phyloP scores from a whole-genome alignment of 2,329 filamentous ascomycete species.

The Hirsutella rhossiliensis region DNA sequence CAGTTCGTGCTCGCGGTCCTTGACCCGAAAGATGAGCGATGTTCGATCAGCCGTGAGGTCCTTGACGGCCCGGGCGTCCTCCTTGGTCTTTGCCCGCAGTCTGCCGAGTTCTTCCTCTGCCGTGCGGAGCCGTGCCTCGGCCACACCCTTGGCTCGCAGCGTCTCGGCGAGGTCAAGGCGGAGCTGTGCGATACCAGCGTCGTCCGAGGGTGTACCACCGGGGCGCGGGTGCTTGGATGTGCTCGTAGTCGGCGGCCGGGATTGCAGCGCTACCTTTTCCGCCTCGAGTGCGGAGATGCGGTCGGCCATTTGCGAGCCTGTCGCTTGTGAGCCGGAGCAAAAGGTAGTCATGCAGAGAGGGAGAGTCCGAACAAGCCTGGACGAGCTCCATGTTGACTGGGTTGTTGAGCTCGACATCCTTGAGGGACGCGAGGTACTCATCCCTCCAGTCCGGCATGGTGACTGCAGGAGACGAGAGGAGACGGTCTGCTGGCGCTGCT shows the following conservation, averaged over 20 bases:
- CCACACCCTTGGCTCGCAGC: conserved; percentile 57
- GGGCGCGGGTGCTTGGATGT: neutral
- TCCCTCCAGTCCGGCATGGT: conserved; percentile 61
- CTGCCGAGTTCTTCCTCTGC: conserved; percentile 52
- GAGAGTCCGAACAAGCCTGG: conserved; percentile 54
- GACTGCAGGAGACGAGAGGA: neutral
- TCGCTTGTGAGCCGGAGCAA: neutral
- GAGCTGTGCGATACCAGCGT: conserved; percentile 33
- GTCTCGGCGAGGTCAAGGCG: conserved; percentile 64
- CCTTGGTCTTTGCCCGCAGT: conserved; percentile 45
- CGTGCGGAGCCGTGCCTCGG: conserved; percentile 50
- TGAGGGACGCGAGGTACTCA: conserved; percentile 67
- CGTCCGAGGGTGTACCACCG: conserved; percentile 9
- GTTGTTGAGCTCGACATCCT: conserved; percentile 57
- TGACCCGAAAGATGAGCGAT: conserved; percentile 51
- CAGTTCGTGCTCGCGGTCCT: conserved; percentile 77
- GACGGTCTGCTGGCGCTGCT: too few relatives aligned
- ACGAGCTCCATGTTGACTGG: conserved; percentile 55
- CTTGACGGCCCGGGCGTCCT: conserved; percentile 49
- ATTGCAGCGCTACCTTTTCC: conserved; percentile 33
- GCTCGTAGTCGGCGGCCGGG: conserved; percentile 12
- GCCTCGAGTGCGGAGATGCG: conserved; percentile 52
- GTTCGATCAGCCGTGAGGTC: conserved; percentile 51
- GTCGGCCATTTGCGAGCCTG: conserved; percentile 56
- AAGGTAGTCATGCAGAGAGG: neutral